Percentiles rank a stretch among this genome's conserved stretches.
Evolutionary conservation across 352 stramenopile genomes (phyloP).

Genomic region (Elongisporangium prolatum): DNA sequence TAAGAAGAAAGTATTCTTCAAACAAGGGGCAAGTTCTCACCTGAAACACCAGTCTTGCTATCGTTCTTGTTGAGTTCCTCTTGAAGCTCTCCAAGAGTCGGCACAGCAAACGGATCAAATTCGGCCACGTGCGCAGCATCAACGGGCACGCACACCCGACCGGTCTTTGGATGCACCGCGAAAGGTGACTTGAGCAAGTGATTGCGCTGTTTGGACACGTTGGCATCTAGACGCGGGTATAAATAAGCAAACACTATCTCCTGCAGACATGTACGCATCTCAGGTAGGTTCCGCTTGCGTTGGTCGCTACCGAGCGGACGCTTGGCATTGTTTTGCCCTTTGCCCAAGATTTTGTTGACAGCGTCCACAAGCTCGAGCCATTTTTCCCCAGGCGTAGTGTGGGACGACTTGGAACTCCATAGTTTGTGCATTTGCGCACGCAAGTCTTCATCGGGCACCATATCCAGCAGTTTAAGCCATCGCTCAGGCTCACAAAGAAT

Average conservation of each 20-base stretch:
- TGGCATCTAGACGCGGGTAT: slow-evolving; percentile 98
- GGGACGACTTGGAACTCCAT: slow-evolving; percentile 49
- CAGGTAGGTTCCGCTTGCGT: slow-evolving; percentile 60
- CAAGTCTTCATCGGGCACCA: slow-evolving; percentile 89
- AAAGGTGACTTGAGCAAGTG: slow-evolving; percentile 99
- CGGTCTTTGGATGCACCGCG: slow-evolving; percentile 97
- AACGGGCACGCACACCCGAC: slow-evolving; percentile 98
- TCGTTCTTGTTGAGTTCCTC: slow-evolving; percentile 76
- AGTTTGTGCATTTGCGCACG: slow-evolving; percentile 49
- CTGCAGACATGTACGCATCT: slow-evolving; percentile 88
- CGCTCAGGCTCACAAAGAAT: slow-evolving; percentile 85
- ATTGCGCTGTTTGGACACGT: slow-evolving; percentile 99
- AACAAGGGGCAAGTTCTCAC: slow-evolving; percentile 14
- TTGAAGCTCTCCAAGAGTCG: slow-evolving; percentile 75
- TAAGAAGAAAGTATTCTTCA: too few species aligned
- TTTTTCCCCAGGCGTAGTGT: slow-evolving; percentile 72
- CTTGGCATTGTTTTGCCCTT: slow-evolving; percentile 48
- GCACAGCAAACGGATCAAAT: slow-evolving; percentile 87
- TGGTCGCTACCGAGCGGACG: slow-evolving; percentile 33
- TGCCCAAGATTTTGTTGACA: slow-evolving; percentile 62
- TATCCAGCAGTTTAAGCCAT: slow-evolving; percentile 91
- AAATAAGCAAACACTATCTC: slow-evolving; percentile 96
- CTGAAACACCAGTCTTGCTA: slow-evolving; percentile 16
- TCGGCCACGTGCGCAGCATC: slow-evolving; percentile 68
- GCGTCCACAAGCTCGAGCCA: slow-evolving; percentile 83